Base-by-base conservation (phyloP, 805 yeast species). In the Wickerhamiella sergipiensis region DNA sequence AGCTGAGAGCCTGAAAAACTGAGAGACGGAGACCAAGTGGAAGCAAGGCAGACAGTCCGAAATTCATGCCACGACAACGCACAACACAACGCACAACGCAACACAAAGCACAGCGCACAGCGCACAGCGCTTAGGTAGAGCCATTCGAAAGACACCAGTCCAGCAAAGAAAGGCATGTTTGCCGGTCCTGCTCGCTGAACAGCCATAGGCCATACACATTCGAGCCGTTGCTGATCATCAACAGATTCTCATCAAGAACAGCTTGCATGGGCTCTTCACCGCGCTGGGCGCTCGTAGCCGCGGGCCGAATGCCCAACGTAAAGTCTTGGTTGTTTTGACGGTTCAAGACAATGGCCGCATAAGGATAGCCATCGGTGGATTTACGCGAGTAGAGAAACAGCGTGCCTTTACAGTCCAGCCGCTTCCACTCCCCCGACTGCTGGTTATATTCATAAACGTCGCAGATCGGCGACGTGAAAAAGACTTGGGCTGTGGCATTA, bases 181-280 rank as follows among this genome's bases (percentile, higher is more conserved):
- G 54, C 13, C 71, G 49, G 46, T 67, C 71, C 10, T 45, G 33
- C 49, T 65, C 67, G 39, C 62, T 57, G 50, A 64, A 68, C 12
- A 67, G 55, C 71, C 71, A 67, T 33, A 67, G 55, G 1, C 71
- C 71, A 46, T 65, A 67, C 54, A 68, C 64, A 17, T 57, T 60
- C 19, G 3, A 5, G 10, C 59, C 48, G 3, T 60, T 61, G 49
- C 63, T 66, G 15, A 67, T 56, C 71, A 67, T 67, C 43, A 67
- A 55, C 19, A 67, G 61, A 5, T 61, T 52, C 42, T 63, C 69
- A 49, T 67, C 69, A 26, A 65, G 52, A 13, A 57, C 63, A 21
- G 60, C 65, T 31, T 62, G 67, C 60, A 65, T 60, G 42, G 64
- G 64, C 2, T 58, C 55, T 15, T 48, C 50, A 22, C 59, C 63